phyloP scores from a whole-genome alignment of 345 rosid genomes.

The Adansonia digitata region DNA sequence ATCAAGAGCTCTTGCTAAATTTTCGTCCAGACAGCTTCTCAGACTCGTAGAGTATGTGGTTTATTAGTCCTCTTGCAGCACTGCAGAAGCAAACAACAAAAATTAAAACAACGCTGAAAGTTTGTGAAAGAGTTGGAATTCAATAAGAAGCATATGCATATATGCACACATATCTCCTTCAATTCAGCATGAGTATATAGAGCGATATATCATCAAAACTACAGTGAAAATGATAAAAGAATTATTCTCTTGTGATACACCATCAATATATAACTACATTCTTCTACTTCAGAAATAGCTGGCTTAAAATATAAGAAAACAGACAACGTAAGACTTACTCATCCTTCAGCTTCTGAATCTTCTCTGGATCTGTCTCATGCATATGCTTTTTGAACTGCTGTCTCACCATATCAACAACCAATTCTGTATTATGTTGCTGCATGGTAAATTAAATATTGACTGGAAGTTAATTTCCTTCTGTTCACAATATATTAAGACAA shows the following conservation, averaged over 20 bases:
- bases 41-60: conserved; percentile 79
- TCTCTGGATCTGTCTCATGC: conserved; percentile 83
- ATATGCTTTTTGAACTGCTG: conserved; percentile 79
- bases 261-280: not conserved
- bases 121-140: not conserved
- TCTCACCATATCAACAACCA: conserved; percentile 76
- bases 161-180: not conserved
- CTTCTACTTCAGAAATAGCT: not conserved
- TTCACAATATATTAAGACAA: not conserved
- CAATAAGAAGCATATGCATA: not conserved
- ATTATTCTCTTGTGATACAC: not conserved
- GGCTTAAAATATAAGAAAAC: not conserved
- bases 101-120: not conserved
- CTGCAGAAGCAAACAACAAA: conserved; percentile 38
- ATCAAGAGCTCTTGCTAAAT: conserved; percentile 45
- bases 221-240: not conserved
- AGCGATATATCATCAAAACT: not conserved
- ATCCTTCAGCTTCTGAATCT: conserved; percentile 84
- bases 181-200: not conserved
- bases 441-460: not conserved
- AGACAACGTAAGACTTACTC: conserved; percentile 52
- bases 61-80: conserved; percentile 94
- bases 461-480: conserved; percentile 3
- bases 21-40: conserved; percentile 77
- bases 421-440: conserved; percentile 86